phyloP scores from a whole-genome alignment of 352 stramenopile species.

The Pythium brachiatum region DNA sequence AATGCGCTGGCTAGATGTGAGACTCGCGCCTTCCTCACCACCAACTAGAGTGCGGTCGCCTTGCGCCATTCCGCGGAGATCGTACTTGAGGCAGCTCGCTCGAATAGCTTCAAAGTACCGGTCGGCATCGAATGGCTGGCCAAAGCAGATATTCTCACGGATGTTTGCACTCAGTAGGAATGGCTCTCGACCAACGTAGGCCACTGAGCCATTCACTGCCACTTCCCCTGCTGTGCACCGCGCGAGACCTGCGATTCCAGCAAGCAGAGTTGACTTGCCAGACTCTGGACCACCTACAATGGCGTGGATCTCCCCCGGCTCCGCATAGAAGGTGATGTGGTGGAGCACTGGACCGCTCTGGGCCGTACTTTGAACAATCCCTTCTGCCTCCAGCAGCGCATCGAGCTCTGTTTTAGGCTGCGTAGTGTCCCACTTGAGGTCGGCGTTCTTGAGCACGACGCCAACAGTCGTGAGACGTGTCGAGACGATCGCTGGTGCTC shows the following conservation, averaged over 20 bases:
- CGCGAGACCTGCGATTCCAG: slow-evolving; percentile 56
- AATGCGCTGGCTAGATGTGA: slow-evolving; percentile 93
- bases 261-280: slow-evolving; percentile 74
- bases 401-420: slow-evolving; percentile 28
- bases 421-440: slow-evolving; percentile 73
- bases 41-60: slow-evolving; percentile 95
- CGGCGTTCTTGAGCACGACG: slow-evolving; percentile 45
- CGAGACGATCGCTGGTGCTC: background rate
- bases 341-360: slow-evolving; percentile 34
- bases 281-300: slow-evolving; percentile 61
- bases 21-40: slow-evolving; percentile 92
- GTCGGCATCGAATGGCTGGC: slow-evolving; percentile 53
- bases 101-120: slow-evolving; percentile 56
- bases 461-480: slow-evolving; percentile 34
- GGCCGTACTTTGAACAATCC: background rate
- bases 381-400: slow-evolving; percentile 23
- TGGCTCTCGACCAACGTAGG: slow-evolving; percentile 92
- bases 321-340: slow-evolving; percentile 64
- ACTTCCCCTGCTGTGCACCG: slow-evolving; percentile 52
- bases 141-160: slow-evolving; percentile 96
- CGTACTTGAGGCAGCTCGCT: slow-evolving; percentile 51
- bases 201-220: slow-evolving; percentile 83
- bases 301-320: slow-evolving; percentile 53
- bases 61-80: slow-evolving; percentile 48
- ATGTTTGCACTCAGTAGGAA: slow-evolving; percentile 97